phyloP scores from a whole-genome alignment of 345 rosid species.

The Citrus medica region DNA sequence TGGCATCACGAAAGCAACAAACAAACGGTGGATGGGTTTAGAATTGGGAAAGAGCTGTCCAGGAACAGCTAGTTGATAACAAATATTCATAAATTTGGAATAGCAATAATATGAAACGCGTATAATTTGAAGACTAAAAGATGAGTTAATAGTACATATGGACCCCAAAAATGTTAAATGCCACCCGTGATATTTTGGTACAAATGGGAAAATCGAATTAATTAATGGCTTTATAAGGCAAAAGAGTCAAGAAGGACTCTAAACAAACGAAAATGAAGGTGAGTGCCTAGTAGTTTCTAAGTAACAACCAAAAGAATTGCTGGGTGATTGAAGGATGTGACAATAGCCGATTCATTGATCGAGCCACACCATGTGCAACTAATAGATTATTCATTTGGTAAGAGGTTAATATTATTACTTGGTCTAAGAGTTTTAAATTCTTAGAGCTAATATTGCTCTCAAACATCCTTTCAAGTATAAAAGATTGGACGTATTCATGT shows the following conservation, averaged over 20 bases:
- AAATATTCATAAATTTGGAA: background rate
- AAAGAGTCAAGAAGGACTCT: background rate
- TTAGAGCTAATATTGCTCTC: too few species aligned
- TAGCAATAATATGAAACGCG: too few species aligned
- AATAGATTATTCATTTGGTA: too few species aligned
- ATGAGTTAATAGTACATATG: background rate
- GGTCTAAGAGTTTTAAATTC: too few species aligned
- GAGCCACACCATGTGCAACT: background rate
- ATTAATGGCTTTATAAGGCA: background rate
- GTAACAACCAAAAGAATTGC: background rate
- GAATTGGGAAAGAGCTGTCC: too few species aligned
- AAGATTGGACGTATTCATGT: too few species aligned
- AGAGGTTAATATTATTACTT: too few species aligned
- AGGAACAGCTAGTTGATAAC: background rate
- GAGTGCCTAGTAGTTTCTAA: background rate
- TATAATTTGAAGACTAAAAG: background rate
- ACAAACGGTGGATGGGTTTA: too few species aligned
- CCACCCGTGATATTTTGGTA: background rate
- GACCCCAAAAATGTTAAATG: background rate
- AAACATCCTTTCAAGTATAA: too few species aligned
- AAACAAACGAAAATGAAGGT: background rate
- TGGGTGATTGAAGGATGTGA: background rate
- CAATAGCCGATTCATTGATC: background rate
- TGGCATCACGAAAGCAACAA: too few species aligned
- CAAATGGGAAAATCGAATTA: too few species aligned